Evolutionary conservation across 106 monocot species (phyloP).

Genomic region (Dioscorea zingiberensis): DNA sequence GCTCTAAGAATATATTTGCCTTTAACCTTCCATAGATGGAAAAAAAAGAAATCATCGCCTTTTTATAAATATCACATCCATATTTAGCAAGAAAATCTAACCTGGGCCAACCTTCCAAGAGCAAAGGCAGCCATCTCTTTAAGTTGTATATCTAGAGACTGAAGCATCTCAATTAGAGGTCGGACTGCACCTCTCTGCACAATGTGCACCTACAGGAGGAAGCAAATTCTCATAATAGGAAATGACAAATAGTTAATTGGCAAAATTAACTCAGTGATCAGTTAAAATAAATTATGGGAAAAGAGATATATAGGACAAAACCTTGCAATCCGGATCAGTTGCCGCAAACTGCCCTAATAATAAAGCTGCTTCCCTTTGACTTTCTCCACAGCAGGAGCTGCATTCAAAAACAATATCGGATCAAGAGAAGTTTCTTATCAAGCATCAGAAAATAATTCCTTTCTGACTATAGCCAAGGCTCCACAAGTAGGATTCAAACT

Average conservation of each 20-base stretch:
- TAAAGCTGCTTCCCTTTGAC: conserved; percentile 96
- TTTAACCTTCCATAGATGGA: too few species aligned
- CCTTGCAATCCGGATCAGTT: conserved; percentile 99
- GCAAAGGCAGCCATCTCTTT: conserved; percentile 99
- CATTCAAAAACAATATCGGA: conserved; percentile 18
- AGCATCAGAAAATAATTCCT: too few species aligned
- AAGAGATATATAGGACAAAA: conserved; percentile 3
- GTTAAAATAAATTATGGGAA: too few species aligned
- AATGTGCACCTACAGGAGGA: conserved; percentile 75
- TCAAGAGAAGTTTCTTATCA: too few species aligned
- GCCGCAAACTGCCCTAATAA: conserved; percentile 97
- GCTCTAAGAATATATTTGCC: too few species aligned
- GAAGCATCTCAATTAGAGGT: conserved; percentile 93
- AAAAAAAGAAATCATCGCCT: too few species aligned
- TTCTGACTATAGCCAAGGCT: too few species aligned
- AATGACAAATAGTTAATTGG: too few species aligned
- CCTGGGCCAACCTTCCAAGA: conserved; percentile 98
- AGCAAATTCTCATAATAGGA: not conserved
- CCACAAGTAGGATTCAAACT: too few species aligned
- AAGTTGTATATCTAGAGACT: conserved; percentile 88
- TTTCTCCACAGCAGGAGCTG: conserved; percentile 92
- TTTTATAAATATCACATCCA: too few species aligned
- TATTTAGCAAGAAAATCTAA: conserved; percentile 8
- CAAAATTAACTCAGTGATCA: too few species aligned
- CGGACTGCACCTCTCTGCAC: conserved; percentile 89